Evolutionary conservation across 352 stramenopile species (phyloP).

Genomic region (Phytophthora brassicae): DNA sequence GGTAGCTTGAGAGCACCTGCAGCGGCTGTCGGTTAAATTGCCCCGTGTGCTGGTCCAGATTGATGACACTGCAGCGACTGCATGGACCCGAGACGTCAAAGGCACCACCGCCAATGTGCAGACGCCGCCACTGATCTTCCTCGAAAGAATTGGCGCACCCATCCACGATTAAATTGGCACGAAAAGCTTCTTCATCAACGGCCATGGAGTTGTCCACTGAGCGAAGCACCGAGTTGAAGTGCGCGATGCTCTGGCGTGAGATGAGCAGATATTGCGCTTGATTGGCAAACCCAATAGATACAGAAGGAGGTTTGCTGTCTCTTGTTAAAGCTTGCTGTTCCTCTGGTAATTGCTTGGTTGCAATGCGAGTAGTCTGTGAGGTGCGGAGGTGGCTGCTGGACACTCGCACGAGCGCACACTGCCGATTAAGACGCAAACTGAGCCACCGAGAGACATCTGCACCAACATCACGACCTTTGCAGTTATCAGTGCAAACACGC

Average conservation of each 20-base stretch:
- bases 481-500: constrained; percentile 54
- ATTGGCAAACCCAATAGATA: constrained; percentile 76
- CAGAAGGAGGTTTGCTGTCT: background rate
- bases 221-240: constrained; percentile 48
- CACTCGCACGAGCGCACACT: constrained; percentile 75
- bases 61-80: constrained; percentile 82
- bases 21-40: constrained; percentile 56
- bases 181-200: constrained; percentile 69
- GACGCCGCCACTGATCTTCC: constrained; percentile 67
- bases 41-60: constrained; percentile 75
- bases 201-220: constrained; percentile 29
- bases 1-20: constrained; percentile 74
- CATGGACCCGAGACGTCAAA: constrained; percentile 73
- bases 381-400: constrained; percentile 42
- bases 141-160: constrained; percentile 60
- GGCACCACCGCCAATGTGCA: constrained; percentile 42
- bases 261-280: constrained; percentile 71
- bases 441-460: constrained; percentile 64
- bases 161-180: constrained; percentile 74
- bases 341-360: background rate
- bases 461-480: constrained; percentile 55
- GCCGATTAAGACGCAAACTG: constrained; percentile 53
- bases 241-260: constrained; percentile 53
- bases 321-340: background rate
- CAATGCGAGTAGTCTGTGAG: constrained; percentile 15